Evolutionary conservation across 352 stramenopile genomes (phyloP).

Genomic region (Phytophthora uliginosa): DNA sequence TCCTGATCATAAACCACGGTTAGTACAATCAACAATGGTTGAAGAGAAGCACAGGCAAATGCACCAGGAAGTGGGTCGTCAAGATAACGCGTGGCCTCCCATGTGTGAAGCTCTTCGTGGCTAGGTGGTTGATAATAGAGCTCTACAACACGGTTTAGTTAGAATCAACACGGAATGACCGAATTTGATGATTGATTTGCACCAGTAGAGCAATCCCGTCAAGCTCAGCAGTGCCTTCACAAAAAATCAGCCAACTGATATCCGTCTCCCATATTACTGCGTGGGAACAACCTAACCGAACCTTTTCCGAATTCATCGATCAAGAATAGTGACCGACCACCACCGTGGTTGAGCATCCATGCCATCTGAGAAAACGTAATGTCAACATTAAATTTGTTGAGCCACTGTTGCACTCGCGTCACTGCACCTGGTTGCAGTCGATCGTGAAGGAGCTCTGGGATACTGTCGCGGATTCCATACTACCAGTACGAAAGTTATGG

Average conservation of each 20-base stretch:
- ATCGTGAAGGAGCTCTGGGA: slow-evolving; percentile 92
- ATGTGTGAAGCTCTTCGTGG: slow-evolving; percentile 28
- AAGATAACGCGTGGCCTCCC: slow-evolving; percentile 71
- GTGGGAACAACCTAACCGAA: slow-evolving; percentile 17
- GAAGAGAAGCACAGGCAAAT: slow-evolving; percentile 2
- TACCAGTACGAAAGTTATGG: slow-evolving; percentile 18
- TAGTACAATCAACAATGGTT: not conserved
- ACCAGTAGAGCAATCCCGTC: slow-evolving; percentile 86
- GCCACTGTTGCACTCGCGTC: not conserved
- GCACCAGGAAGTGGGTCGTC: slow-evolving; percentile 86
- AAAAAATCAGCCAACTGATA: not conserved
- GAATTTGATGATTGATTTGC: slow-evolving; percentile 7
- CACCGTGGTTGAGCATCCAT: slow-evolving; percentile 84
- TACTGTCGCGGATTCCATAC: slow-evolving; percentile 79
- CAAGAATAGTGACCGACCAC: slow-evolving; percentile 72
- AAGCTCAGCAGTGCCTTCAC: slow-evolving; percentile 72
- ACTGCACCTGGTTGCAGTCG: slow-evolving; percentile 83
- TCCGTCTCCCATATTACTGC: not conserved
- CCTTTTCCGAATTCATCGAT: slow-evolving; percentile 93
- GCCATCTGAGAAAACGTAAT: slow-evolving; percentile 59
- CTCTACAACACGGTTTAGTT: slow-evolving; percentile 19
- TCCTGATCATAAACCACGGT: slow-evolving; percentile 40
- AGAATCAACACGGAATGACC: slow-evolving; percentile 5
- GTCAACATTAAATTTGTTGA: not conserved
- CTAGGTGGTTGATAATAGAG: slow-evolving; percentile 68